Conservation (phyloP, 2,329 filamentous ascomycete species). For the Thielaviopsis punctulata region DNA sequence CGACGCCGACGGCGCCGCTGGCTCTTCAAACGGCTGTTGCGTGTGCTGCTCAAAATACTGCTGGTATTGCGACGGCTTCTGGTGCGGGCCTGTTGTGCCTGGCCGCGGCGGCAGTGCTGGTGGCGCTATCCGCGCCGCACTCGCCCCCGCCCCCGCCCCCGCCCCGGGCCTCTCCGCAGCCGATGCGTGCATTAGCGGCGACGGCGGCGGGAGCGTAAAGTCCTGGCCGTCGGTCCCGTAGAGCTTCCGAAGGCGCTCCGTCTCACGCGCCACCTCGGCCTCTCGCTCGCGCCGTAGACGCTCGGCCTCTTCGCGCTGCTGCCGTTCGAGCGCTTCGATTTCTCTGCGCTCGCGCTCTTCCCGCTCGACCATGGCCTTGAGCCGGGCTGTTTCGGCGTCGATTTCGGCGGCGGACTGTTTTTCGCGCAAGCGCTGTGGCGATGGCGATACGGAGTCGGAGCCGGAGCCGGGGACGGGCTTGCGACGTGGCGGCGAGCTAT, state of each 20-base stretch:
- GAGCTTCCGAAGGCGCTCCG: conserved; percentile 54
- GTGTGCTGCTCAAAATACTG: conserved; percentile 15
- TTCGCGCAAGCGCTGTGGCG: conserved; percentile 24
- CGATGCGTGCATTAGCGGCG: too few species aligned
- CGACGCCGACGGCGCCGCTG: not conserved
- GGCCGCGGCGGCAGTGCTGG: conserved; percentile 26
- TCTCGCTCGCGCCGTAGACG: conserved; percentile 52
- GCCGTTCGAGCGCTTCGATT: conserved; percentile 27
- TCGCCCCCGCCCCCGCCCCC: too few species aligned
- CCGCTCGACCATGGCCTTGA: conserved; percentile 40
- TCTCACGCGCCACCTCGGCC: conserved; percentile 60
- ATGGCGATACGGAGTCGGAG: conserved; percentile 34
- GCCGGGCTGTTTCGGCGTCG: conserved; percentile 61
- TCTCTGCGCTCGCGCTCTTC: conserved; percentile 40
- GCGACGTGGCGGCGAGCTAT: conserved; percentile 11
- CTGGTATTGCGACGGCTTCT: conserved; percentile 16
- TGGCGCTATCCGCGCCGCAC: not conserved
- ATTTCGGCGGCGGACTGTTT: conserved; percentile 25
- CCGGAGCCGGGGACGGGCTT: conserved; percentile 12
- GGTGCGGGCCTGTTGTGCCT: conserved; percentile 19
- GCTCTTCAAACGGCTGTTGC: conserved; percentile 13
- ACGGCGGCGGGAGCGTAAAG: conserved; percentile 14
- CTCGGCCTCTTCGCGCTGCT: conserved; percentile 7
- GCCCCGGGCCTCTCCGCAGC: too few species aligned
- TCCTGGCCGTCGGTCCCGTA: conserved; percentile 42